Evolutionary conservation across 441 rosid genomes (phyloP).

Genomic region (Francoa sonchifolia): DNA sequence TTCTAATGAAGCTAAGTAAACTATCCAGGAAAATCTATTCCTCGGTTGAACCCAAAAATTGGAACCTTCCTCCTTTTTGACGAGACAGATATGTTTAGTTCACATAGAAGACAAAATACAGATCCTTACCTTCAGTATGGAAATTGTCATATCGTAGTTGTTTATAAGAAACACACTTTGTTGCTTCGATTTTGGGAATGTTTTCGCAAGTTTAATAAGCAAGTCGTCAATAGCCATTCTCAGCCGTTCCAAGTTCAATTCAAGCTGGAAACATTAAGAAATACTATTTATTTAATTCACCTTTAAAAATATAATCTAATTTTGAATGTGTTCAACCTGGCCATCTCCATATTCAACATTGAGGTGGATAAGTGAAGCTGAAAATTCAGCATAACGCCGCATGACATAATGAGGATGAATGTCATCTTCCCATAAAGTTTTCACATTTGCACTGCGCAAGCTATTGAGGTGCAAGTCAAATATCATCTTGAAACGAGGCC

Average conservation of each 20-base stretch:
- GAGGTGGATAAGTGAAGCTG: constrained; percentile 92
- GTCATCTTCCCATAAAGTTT: constrained; percentile 95
- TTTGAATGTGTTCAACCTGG: constrained; percentile 54
- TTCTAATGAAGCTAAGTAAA: too few relatives aligned
- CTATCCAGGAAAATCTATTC: too few relatives aligned
- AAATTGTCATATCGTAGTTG: constrained; percentile 93
- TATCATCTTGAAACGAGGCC: constrained; percentile 99
- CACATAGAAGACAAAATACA: too few relatives aligned
- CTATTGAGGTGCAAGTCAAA: constrained; percentile 89
- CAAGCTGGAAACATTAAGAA: constrained; percentile 64
- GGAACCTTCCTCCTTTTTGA: too few relatives aligned
- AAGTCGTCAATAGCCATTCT: constrained; percentile 93
- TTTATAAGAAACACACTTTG: constrained; percentile 88
- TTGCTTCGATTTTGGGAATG: constrained; percentile 60
- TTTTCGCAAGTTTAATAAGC: constrained; percentile 74
- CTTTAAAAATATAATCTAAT: neutral
- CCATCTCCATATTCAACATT: constrained; percentile 96
- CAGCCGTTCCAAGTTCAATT: constrained; percentile 84
- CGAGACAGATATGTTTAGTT: too few relatives aligned
- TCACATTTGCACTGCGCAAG: constrained; percentile 80
- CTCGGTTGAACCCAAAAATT: too few relatives aligned
- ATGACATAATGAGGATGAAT: constrained; percentile 97
- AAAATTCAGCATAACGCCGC: constrained; percentile 98
- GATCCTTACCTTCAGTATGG: constrained; percentile 59
- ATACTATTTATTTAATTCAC: constrained; percentile 1